Evolutionary conservation across 1,284 basidiomycete species (phyloP), one percentile per base, ranked within the genome.

Genomic region (Schizopora paradoxa): DNA sequence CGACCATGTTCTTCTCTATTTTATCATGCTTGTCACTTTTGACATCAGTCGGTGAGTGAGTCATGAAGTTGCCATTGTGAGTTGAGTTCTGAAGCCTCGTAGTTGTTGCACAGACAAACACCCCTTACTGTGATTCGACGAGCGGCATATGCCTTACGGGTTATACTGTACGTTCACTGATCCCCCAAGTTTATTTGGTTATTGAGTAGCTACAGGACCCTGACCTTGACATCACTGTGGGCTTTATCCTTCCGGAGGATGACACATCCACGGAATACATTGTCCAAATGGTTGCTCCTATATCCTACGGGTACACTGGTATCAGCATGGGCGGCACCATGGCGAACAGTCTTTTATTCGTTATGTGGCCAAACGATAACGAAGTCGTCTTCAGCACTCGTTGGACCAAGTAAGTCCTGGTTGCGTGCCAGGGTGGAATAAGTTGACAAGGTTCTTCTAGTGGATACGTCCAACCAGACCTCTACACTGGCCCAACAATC

Each of bases 81-180:
- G 14, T 2, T n/a, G 19, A 3, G 16, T 43, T 14, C n/a, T 23
- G n/a, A 29, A 8, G 16, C 16, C 4, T 46, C 22, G 6, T 7
- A 48, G 46, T 36, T 5, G 19, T 14, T 33, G 46, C 56, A 6
- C 60, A 62, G 45, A 52, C 50, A 6, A 53, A 47, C 16, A 52
- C 56, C 7, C 51, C 55, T 1, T 61, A 54, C 42, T 60, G 58
- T 29, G 59, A 62, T 42, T 51, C 56, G 14, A 28, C 53, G 4
- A 62, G 59, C 41, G 56, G 56, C 1, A 58, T 61, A 16, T 60
- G 58, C 49, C 59, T 56, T 37, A 52, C 57, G 34, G 59, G 60
- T 19, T 59, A 58, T 35, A 54, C 52, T 0, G 59, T 58, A 50
- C 32, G 56, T 14, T n/a, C 11, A 5, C 23, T 11, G 18, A 22